These are phyloP conservation scores for Lentinula guzmanii DNA, from an alignment of 768 basidiomycete genomes.

Conservation along the genomic window DNA sequence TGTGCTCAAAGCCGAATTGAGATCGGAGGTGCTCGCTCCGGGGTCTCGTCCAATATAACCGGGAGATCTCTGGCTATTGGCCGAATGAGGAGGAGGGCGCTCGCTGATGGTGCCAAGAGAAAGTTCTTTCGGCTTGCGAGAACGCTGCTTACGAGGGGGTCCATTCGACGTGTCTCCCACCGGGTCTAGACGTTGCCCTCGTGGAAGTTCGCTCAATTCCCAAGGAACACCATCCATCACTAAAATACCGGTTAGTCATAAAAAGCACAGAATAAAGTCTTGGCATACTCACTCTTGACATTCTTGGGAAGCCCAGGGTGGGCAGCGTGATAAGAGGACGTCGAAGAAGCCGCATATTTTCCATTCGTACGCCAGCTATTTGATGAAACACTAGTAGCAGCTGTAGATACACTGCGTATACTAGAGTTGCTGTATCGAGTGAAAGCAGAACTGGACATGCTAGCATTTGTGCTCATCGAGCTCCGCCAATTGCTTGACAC, in stretches of 20 bases:
- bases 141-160: conserved; percentile 60
- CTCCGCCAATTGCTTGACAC: conserved; percentile 74
- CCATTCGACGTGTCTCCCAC: conserved; percentile 59
- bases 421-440: conserved; percentile 78
- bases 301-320: conserved; percentile 48
- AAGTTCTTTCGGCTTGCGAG: conserved; percentile 60
- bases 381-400: conserved; percentile 74
- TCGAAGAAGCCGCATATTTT: conserved; percentile 19
- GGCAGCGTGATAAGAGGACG: conserved; percentile 10
- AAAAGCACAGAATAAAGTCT: conserved; percentile 4
- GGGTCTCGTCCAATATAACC: conserved; percentile 55
- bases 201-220: conserved; percentile 66
- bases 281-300: conserved; percentile 65
- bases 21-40: conserved; percentile 71
- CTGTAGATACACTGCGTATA: conserved; percentile 67
- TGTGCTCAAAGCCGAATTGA: conserved; percentile 19
- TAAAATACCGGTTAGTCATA: conserved; percentile 21
- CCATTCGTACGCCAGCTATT: conserved; percentile 63
- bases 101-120: conserved; percentile 74
- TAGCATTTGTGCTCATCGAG: conserved; percentile 69
- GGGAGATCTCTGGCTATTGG: conserved; percentile 31
- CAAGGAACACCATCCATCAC: conserved; percentile 77
- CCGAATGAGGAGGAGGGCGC: conserved; percentile 38
- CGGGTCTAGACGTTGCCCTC: conserved; percentile 56
- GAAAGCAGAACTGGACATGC: conserved; percentile 65